Base-by-base conservation (phyloP, 1,139 yeast genomes). In the Zygotorulaspora mrakii region DNA sequence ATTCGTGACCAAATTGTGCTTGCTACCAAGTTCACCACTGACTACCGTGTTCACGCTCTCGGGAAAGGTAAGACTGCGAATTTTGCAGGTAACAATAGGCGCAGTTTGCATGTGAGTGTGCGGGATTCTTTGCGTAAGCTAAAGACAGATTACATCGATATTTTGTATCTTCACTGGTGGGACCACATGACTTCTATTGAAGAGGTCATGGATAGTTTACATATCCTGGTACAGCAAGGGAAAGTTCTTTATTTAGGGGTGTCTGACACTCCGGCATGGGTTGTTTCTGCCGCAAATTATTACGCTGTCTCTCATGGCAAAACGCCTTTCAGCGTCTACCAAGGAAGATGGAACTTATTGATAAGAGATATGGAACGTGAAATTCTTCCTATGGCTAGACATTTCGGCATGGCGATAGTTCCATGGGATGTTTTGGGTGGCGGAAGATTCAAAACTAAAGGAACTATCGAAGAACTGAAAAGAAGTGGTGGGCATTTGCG, bases 191-290 rank as follows among this genome's bases (percentile, higher is more conserved):
- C 54, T 5, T 46, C 53, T 3, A 46, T 53, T 13, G 47, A 51
- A 12, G 57, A 53, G 35, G 31, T 53, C 26, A 53, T 53, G 57
- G 50, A 50, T 25, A 32, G 50, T 11, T 45, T 53, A 6, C 47
- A 53, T 34, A 39, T 44, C 17, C 48, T 53, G 6, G 52, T 35
- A 12, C 31, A 35, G 8, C 39, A 35, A 34, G 39, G 39, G 2
- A 35, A 35, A 18, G 39, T 30, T 7, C 38, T 53, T 18, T 54
- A 54, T 32, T 47, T 54, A 11, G 58, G 59, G 3, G 39, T 48
- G 8, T 49, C 55, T n/a, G 58, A 54, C 27, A 42, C 55, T 1
- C 58, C 58, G 6, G 58, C 58, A 7, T 54, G 58, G 58, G 40
- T 54, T 12, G 58, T 54, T 11, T 35, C 50, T 9, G 49, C 48